Evolutionary conservation across 2,329 filamentous ascomycete species (phyloP).

Genomic region (Eutypa lata): DNA sequence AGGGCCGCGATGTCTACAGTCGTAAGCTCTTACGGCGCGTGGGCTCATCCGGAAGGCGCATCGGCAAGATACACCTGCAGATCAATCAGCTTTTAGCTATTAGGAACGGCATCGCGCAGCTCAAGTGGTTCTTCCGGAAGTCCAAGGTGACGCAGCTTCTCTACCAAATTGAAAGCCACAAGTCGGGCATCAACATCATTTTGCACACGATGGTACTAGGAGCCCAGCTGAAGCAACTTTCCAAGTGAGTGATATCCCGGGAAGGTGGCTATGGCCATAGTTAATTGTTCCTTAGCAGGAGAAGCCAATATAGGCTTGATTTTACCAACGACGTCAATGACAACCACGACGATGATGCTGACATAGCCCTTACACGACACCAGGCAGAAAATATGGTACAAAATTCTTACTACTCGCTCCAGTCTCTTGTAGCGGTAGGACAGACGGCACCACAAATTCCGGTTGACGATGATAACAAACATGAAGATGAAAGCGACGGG

Average conservation of each 20-base stretch:
- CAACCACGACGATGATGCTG: no score
- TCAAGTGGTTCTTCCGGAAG: slow-evolving; percentile 5
- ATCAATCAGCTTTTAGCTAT: neutral
- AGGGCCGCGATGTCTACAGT: slow-evolving; percentile 1
- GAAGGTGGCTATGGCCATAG: no score
- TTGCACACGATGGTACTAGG: neutral
- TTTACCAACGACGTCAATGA: no score
- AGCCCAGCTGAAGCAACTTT: no score
- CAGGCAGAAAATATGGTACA: no score
- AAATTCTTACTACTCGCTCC: no score
- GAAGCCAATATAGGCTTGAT: no score
- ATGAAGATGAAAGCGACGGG: neutral
- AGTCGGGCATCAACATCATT: slow-evolving; percentile 5
- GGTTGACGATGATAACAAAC: neutral
- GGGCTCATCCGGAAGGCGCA: neutral
- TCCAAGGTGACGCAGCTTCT: slow-evolving; percentile 1
- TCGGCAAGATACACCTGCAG: slow-evolving; percentile 1
- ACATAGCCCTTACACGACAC: no score
- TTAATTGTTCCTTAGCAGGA: no score
- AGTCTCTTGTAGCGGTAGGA: no score
- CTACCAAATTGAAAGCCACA: slow-evolving; percentile 5
- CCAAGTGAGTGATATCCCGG: no score
- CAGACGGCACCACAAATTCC: no score
- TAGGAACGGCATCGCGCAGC: neutral
- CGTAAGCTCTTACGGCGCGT: slow-evolving; percentile 3